These are phyloP conservation scores for Glycine latifolia DNA, from an alignment of 306 rosid genomes.

Conservation along the genomic window DNA sequence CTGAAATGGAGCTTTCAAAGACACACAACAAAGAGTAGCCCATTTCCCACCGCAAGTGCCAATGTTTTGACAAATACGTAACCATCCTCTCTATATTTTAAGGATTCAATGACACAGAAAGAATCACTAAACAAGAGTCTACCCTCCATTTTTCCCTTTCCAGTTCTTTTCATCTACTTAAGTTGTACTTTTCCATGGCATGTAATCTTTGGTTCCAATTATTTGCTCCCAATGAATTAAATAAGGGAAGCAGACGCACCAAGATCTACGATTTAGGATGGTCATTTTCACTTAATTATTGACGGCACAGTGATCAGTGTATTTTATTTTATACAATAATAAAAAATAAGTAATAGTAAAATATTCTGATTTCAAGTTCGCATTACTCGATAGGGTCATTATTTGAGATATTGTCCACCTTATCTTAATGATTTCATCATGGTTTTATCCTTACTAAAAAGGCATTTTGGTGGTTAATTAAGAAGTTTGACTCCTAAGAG, in stretches of 20 bases:
- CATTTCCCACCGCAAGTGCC: conserved; percentile 46
- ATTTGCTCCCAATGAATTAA: conserved; percentile 44
- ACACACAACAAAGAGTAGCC: conserved; percentile 40
- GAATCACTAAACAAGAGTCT: conserved; percentile 44
- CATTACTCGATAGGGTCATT: no score
- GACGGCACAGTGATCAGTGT: conserved; percentile 41
- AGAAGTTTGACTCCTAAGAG: no score
- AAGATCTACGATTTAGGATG: conserved; percentile 42
- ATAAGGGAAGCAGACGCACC: conserved; percentile 38
- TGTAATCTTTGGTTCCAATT: conserved; percentile 58
- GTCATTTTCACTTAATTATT: conserved; percentile 66
- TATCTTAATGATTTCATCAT: no score
- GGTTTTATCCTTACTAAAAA: no score
- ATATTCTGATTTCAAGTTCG: no score
- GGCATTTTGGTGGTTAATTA: no score
- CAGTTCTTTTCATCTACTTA: conserved; percentile 47
- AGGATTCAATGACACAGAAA: conserved; percentile 50
- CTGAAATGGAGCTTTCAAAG: conserved; percentile 70
- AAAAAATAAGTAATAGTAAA: not conserved
- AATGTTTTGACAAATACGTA: conserved; percentile 49
- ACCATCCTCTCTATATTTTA: conserved; percentile 51
- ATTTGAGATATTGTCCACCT: no score
- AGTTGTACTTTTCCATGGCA: conserved; percentile 52
- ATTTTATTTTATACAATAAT: not conserved
- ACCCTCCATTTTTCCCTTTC: conserved; percentile 32